A percentile compares a stretch with the other conserved stretches of the same genome.
Evolutionary conservation across 805 yeast species (phyloP).

Genomic region (Brettanomyces nanus): DNA sequence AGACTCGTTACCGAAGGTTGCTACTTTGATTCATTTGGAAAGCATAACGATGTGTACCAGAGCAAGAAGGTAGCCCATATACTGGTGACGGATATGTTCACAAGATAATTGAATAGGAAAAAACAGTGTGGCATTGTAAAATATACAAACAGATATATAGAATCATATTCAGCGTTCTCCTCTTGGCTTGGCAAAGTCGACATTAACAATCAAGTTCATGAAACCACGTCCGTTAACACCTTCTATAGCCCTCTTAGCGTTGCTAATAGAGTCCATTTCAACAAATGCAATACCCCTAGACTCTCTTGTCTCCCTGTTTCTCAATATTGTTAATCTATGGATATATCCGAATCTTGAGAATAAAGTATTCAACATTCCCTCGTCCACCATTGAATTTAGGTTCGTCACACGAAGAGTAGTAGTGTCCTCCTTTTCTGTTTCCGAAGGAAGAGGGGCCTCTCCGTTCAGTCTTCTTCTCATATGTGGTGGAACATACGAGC

Average conservation of each 20-base stretch:
- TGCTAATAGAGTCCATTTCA: slow-evolving; percentile 56
- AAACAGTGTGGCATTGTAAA: not conserved
- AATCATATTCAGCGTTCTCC: not conserved
- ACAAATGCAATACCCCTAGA: slow-evolving; percentile 96
- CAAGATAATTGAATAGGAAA: not conserved
- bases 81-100: not conserved
- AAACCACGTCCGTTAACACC: slow-evolving; percentile 83
- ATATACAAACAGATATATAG: not conserved
- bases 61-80: slow-evolving; percentile 26
- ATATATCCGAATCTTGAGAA: slow-evolving; percentile 57
- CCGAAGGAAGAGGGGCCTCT: slow-evolving; percentile 18
- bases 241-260: slow-evolving; percentile 74
- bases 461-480: slow-evolving; percentile 36
- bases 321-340: slow-evolving; percentile 74
- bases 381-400: slow-evolving; percentile 78
- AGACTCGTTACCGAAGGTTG: slow-evolving; percentile 10
- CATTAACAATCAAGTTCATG: slow-evolving; percentile 73
- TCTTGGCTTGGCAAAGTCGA: slow-evolving; percentile 50
- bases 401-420: slow-evolving; percentile 87
- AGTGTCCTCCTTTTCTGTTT: slow-evolving; percentile 62
- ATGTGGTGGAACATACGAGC: slow-evolving; percentile 55
- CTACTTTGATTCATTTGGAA: slow-evolving; percentile 38
- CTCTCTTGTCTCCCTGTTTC: slow-evolving; percentile 88
- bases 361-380: slow-evolving; percentile 71
- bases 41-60: slow-evolving; percentile 58